Evolutionary conservation across 2,329 filamentous ascomycete genomes (phyloP).

Genomic region (Dactylellina haptotyla): DNA sequence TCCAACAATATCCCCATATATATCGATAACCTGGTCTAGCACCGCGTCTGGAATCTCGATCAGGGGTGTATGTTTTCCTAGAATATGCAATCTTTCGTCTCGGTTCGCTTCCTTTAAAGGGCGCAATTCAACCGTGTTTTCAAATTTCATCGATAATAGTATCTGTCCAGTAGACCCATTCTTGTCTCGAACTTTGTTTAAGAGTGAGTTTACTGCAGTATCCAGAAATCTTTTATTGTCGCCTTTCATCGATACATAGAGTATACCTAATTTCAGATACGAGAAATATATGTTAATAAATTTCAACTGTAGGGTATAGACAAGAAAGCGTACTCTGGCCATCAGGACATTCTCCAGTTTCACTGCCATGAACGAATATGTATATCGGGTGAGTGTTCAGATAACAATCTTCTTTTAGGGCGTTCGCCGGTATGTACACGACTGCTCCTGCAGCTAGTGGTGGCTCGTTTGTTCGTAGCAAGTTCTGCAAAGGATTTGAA

Average conservation of each 20-base stretch:
- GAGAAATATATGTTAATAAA: neutral
- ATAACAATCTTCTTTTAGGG: slow-evolving; percentile 54
- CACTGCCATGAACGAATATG: slow-evolving; percentile 80
- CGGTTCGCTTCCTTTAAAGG: neutral
- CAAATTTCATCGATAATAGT: slow-evolving; percentile 22
- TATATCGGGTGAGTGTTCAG: slow-evolving; percentile 66
- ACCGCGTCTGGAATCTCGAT: slow-evolving; percentile 34
- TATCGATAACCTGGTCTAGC: slow-evolving; percentile 18
- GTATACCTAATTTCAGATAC: slow-evolving; percentile 23
- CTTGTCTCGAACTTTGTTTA: slow-evolving; percentile 17
- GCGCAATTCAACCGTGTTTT: neutral
- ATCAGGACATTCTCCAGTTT: slow-evolving; percentile 87
- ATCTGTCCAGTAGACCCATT: slow-evolving; percentile 15
- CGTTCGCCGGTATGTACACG: slow-evolving; percentile 56
- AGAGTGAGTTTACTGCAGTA: slow-evolving; percentile 17
- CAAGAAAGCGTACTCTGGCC: slow-evolving; percentile 81
- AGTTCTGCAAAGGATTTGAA: slow-evolving; percentile 9
- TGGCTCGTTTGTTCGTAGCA: slow-evolving; percentile 28
- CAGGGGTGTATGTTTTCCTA: slow-evolving; percentile 15
- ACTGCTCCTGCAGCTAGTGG: slow-evolving; percentile 31
- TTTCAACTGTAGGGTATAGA: neutral
- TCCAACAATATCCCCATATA: slow-evolving; percentile 42
- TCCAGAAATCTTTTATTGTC: slow-evolving; percentile 11
- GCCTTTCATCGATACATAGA: slow-evolving; percentile 34
- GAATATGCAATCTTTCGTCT: slow-evolving; percentile 7